These are phyloP conservation scores for Kurtzmaniella quercitrusa DNA, from an alignment of 1,139 yeast genomes.

Conservation along the genomic window DNA sequence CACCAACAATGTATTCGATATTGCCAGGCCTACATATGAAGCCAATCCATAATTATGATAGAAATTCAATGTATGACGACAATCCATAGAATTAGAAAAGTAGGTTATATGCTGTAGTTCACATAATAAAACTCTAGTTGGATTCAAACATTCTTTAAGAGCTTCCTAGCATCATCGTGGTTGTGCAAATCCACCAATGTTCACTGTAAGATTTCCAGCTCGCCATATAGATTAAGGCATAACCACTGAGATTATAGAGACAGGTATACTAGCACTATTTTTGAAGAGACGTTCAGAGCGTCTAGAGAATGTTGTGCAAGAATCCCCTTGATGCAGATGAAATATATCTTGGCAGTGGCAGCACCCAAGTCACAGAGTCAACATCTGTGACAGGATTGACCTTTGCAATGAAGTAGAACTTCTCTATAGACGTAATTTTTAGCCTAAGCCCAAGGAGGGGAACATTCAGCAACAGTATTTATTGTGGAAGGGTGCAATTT, in stretches of 20 bases:
- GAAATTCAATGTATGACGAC: too few relatives aligned
- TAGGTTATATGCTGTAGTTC: too few relatives aligned
- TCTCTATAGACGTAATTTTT: conserved; percentile 41
- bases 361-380: conserved; percentile 58
- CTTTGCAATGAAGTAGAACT: conserved; percentile 55
- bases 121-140: too few relatives aligned
- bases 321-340: conserved; percentile 52
- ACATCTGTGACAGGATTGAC: too few relatives aligned
- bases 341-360: conserved; percentile 55
- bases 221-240: conserved; percentile 42
- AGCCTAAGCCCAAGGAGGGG: conserved; percentile 22
- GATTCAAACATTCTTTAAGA: too few relatives aligned
- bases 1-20: conserved; percentile 37
- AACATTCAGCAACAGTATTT: conserved; percentile 33
- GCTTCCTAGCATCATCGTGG: conserved; percentile 52
- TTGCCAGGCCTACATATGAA: conserved; percentile 38
- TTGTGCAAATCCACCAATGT: conserved; percentile 57
- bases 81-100: too few relatives aligned
- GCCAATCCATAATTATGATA: neutral
- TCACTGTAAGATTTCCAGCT: conserved; percentile 43
- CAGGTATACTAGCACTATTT: conserved; percentile 50
- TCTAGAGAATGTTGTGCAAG: conserved; percentile 47
- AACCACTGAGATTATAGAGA: conserved; percentile 46
- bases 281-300: conserved; percentile 65
- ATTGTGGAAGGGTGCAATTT: conserved; percentile 54